Percentiles rank a stretch among this genome's conserved stretches.
Conservation (phyloP, 306 rosid species). For the Adenanthera pavonina region DNA sequence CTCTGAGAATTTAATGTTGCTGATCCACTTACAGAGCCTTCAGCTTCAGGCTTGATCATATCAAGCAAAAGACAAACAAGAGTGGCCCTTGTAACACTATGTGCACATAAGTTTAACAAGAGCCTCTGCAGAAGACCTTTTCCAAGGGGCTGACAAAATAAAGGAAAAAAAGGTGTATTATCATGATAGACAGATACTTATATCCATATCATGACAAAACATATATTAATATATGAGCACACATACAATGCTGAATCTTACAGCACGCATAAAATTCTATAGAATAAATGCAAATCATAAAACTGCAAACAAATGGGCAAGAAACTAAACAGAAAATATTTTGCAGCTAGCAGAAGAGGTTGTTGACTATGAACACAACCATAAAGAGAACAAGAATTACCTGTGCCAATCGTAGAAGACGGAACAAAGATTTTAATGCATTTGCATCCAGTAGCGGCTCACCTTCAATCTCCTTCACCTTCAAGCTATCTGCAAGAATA, state of each 20-base stretch:
- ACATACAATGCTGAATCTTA: background rate
- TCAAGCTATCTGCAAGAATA: conserved; percentile 72
- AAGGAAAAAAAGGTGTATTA: conserved; percentile 36
- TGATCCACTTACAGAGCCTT: conserved; percentile 63
- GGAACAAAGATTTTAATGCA: conserved; percentile 86
- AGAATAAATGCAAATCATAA: conserved; percentile 11
- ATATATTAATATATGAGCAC: background rate
- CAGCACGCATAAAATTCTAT: background rate
- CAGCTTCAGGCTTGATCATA: conserved; percentile 88
- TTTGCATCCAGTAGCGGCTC: conserved; percentile 84
- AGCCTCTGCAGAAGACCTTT: conserved; percentile 98
- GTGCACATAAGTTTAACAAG: conserved; percentile 86
- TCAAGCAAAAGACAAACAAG: conserved; percentile 75
- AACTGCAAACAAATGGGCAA: conserved; percentile 5
- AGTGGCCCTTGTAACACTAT: conserved; percentile 80
- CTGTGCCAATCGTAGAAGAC: conserved; percentile 92
- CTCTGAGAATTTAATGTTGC: conserved; percentile 75
- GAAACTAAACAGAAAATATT: conserved; percentile 17
- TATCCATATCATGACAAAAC: background rate
- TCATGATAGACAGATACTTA: conserved; percentile 8
- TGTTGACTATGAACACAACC: conserved; percentile 28
- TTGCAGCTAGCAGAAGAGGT: conserved; percentile 26
- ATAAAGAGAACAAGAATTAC: conserved; percentile 58
- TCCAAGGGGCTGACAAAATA: conserved; percentile 85
- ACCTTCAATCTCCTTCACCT: conserved; percentile 89